Base-by-base conservation (phyloP, 2,329 filamentous ascomycete species). In the Tolypocladium nubicola region DNA sequence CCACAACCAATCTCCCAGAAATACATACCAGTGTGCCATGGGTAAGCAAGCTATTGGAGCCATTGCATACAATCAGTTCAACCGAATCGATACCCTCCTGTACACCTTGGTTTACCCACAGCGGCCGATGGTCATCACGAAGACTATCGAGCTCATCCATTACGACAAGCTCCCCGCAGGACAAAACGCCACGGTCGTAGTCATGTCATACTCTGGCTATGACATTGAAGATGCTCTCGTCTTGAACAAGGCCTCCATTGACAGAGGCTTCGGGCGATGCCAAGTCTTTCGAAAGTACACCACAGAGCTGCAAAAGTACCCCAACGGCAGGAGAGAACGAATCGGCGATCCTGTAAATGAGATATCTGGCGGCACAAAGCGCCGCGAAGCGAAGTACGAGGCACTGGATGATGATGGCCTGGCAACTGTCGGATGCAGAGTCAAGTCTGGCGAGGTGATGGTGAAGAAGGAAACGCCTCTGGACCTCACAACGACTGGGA, bases 1-100 rank as follows among this genome's bases (percentile, higher is more conserved):
- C 71, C 94, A 99, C 78, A 99, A 99, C 73, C 94, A 99, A 72
- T 99, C 95, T 19, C 94, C 94, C 11, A 83, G 94, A 80, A 99
- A 99, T 70, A 99, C 94, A 0, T 99, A 99, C 68, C 93, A 97
- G 79, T 97, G 93, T 75, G 94, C 94, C 75, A 99, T 99, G 94
- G 94, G 94, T 82, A 99, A 99, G 76, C 94, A 99, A 88, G 94
- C 94, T 43, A 97, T 99, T 70, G 94, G 94, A 39, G 92, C 93
- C 39, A 97, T 99, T 69, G 94, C 93, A 19, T 96, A 96, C 69
- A 99, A 99, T 69, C 94, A 99, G 71, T 96, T 97, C 75, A 89
- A 93, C 66, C 87, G 94, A 57, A 97, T 99, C 70, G 94, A 99
- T 68, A 97, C 93, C 0, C 79, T 99, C 19, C 83, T 99, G 8